These are phyloP conservation scores for Volvox africanus DNA, from an alignment of 139 green algal genomes.

Conservation along the genomic window DNA sequence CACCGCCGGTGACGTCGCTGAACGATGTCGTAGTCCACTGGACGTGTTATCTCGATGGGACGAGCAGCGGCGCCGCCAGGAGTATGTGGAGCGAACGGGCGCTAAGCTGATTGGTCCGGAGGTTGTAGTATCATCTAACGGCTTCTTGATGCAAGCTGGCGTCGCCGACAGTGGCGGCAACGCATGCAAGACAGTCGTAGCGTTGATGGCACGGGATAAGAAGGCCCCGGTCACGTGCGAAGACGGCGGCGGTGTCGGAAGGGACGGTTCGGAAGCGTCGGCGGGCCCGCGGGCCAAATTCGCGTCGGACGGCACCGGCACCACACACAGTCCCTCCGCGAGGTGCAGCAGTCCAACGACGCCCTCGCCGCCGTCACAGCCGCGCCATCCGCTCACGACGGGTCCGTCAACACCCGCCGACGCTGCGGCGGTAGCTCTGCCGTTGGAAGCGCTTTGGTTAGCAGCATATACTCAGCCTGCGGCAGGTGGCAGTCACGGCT, in stretches of 20 bases:
- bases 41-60: slow-evolving; percentile 17
- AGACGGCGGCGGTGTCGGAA: background rate
- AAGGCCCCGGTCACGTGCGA: background rate
- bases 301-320: background rate
- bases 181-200: no score
- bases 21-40: background rate
- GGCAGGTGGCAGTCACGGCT: slow-evolving; percentile 39
- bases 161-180: background rate
- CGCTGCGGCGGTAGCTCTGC: background rate
- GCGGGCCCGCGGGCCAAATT: background rate
- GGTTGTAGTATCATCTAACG: slow-evolving; percentile 3
- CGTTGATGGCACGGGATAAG: no score
- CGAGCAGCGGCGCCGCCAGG: slow-evolving; percentile 5
- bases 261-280: background rate
- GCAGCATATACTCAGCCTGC: background rate
- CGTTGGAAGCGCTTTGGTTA: slow-evolving; percentile 18
- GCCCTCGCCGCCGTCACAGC: no score
- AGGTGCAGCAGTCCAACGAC: background rate
- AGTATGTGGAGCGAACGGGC: background rate
- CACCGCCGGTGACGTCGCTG: background rate
- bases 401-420: background rate
- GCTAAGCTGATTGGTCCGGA: background rate
- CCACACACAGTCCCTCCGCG: background rate
- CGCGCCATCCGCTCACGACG: background rate
- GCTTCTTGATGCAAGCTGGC: background rate